Base-by-base conservation (phyloP, 768 basidiomycete genomes). In the Boletus subcaerulescens region DNA sequence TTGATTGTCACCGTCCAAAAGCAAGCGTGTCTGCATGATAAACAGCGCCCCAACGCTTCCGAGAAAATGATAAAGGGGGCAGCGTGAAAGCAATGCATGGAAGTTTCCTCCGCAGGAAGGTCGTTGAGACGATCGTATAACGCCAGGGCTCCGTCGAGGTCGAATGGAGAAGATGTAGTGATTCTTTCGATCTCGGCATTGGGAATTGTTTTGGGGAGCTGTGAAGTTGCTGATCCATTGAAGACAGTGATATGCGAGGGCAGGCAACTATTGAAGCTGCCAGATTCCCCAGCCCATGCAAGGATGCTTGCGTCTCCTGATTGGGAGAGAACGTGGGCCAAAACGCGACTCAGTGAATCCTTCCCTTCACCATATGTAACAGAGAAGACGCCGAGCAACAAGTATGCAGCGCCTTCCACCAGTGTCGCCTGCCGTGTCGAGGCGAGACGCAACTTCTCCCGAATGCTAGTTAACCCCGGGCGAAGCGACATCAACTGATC, bases 271-370 rank as follows among this genome's bases (percentile, higher is more conserved):
- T 26, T 26, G 26, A 1, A 26, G 26, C 8, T 26, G 8, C 26
- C 26, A 26, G 26, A 41, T n/a, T 44, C n/a, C 29, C 56, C 56
- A 6, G 15, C 48, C 56, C 56, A 53, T 43, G 52, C 52, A 4
- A 57, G 56, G 29, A 57, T 42, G 8, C 45, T 47, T 17, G 6
- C n/a, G 2, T 57, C 46, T 29, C 56, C 52, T 1, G 51, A 52
- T 0, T 17, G 35, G 0, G 51, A 0, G 9, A 52, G 51, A 17
- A 52, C 13, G 14, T 48, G 35, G 0, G 51, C 45, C 26, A 52
- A 11, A 2, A 48, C n/a, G 9, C 44, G 51, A 8, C 51, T 45
- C 8, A 26, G 26, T 1, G 26, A 26, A 8, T 1, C 8, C 26
- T 26, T 1, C 1, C 26, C 26, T 1, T 38, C 51, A 12, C 44